These are phyloP conservation scores for Ascochyta fabae DNA, from an alignment of 2,329 filamentous ascomycete genomes.

Conservation along the genomic window DNA sequence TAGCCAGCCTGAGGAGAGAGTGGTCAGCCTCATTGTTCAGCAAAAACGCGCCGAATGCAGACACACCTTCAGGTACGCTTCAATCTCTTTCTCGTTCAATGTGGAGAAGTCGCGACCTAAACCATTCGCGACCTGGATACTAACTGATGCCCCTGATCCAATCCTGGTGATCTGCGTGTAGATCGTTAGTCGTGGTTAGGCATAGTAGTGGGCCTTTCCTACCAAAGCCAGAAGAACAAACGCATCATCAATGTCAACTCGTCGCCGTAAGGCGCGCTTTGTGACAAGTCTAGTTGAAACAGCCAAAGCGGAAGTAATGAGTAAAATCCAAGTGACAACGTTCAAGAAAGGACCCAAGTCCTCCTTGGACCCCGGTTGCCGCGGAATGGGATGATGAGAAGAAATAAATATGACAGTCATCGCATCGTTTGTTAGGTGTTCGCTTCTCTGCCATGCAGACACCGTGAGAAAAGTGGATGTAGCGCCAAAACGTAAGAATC, in stretches of 20 bases:
- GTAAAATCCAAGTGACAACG: constrained; percentile 45
- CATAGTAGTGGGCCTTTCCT: constrained; percentile 8
- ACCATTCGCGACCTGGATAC: constrained; percentile 39
- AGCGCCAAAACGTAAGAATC: constrained; percentile 7
- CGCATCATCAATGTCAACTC: constrained; percentile 44
- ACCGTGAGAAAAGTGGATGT: constrained; percentile 1
- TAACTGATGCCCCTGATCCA: constrained; percentile 42
- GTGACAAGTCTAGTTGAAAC: constrained; percentile 44
- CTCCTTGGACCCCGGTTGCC: constrained; percentile 37
- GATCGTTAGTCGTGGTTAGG: constrained; percentile 17
- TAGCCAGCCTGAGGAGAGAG: constrained; percentile 37
- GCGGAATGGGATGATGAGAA: constrained; percentile 32
- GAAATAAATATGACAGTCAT: constrained; percentile 36
- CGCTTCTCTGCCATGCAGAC: constrained; percentile 9
- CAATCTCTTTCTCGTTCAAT: constrained; percentile 27
- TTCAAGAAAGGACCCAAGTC: constrained; percentile 45
- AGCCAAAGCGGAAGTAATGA: constrained; percentile 43
- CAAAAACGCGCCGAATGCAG: not conserved
- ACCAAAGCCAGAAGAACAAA: constrained; percentile 45
- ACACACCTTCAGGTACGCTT: constrained; percentile 42
- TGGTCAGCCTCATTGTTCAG: not conserved
- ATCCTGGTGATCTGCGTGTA: constrained; percentile 36
- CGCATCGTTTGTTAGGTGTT: constrained; percentile 29
- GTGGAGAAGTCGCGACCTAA: constrained; percentile 35
- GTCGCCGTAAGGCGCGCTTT: constrained; percentile 41